Evolutionary conservation across 768 basidiomycete genomes (phyloP).

Genomic region (Naganishia vishniacii): DNA sequence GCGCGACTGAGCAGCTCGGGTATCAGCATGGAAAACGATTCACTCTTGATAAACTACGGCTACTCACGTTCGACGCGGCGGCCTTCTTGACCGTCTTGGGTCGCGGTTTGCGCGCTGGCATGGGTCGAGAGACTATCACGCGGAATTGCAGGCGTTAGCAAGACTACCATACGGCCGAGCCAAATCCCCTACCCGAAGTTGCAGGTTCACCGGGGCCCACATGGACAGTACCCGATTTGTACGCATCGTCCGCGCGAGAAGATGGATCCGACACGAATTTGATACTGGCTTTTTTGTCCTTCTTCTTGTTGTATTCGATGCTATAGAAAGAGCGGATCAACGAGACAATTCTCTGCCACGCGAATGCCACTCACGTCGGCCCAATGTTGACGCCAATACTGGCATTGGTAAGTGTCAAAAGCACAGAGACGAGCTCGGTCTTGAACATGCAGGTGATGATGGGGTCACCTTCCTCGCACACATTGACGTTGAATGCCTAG

Average conservation of each 20-base stretch:
- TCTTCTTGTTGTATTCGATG: slow-evolving; percentile 90
- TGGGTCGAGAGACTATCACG: slow-evolving; percentile 67
- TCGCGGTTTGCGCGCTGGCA: slow-evolving; percentile 83
- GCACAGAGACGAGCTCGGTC: slow-evolving; percentile 80
- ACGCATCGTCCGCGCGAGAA: slow-evolving; percentile 67
- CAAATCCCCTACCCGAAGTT: slow-evolving; percentile 53
- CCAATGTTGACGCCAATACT: slow-evolving; percentile 67
- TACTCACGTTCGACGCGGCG: slow-evolving; percentile 16
- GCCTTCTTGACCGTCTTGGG: slow-evolving; percentile 66
- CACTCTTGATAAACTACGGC: not conserved
- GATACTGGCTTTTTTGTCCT: slow-evolving; percentile 83
- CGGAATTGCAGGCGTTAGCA: no score
- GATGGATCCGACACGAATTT: slow-evolving; percentile 86
- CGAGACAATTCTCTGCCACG: not conserved
- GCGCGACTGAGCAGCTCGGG: slow-evolving; percentile 43
- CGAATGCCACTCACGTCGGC: slow-evolving; percentile 62
- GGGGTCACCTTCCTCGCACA: slow-evolving; percentile 89
- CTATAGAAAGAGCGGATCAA: slow-evolving; percentile 50
- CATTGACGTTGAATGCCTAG: slow-evolving; percentile 69
- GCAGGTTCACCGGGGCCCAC: slow-evolving; percentile 84
- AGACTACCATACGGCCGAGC: no score
- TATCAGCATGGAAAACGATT: slow-evolving; percentile 7
- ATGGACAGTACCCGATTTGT: slow-evolving; percentile 87
- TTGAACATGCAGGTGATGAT: slow-evolving; percentile 88
- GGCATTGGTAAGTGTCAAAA: slow-evolving; percentile 73